Evolutionary conservation across 176 grass and related monocot genomes (phyloP).

Genomic region (Sorghum bicolor): Sorghum_bicolor_NCBIv3 NC_012870.2:1792501-1793000

Average conservation of each 20-base stretch:
- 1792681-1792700: background rate
- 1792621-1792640: background rate
- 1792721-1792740: background rate
- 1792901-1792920: no score
- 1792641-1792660: background rate
- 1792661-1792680: background rate
- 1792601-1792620: background rate
- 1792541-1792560: constrained; percentile 15
- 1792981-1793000: no score
- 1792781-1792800: background rate
- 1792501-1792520: background rate
- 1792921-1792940: no score
- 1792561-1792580: background rate
- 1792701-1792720: background rate
- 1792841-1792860: background rate
- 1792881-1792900: background rate
- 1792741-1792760: background rate
- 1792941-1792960: no score
- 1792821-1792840: background rate
- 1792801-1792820: background rate
- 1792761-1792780: background rate
- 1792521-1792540: constrained; percentile 9
- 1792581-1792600: background rate
- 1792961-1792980: no score
- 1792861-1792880: background rate